Percentiles rank a stretch among this genome's conserved stretches.
Conservation (phyloP, 768 basidiomycete genomes). For the Termitomyces sp. region DNA sequence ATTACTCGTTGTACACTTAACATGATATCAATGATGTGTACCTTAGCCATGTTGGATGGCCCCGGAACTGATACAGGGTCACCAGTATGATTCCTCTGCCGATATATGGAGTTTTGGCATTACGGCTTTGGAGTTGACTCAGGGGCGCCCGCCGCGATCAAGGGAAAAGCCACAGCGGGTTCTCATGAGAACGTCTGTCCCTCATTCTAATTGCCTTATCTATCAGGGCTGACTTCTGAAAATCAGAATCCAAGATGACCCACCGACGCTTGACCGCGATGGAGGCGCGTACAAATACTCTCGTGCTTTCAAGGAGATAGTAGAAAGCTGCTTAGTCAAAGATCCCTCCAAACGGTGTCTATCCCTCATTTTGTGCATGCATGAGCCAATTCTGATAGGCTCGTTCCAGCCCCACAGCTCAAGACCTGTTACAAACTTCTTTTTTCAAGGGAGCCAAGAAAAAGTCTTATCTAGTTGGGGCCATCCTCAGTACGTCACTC, state of each 20-base stretch:
- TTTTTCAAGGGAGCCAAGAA: slow-evolving; percentile 84
- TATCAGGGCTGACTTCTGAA: neutral
- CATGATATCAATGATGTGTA: neutral
- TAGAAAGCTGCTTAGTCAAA: slow-evolving; percentile 80
- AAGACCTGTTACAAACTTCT: slow-evolving; percentile 67
- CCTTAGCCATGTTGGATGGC: slow-evolving; percentile 93
- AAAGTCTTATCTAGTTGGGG: slow-evolving; percentile 71
- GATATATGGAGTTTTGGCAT: slow-evolving; percentile 98
- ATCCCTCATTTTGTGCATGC: neutral
- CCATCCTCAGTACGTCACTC: slow-evolving; percentile 57
- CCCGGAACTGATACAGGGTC: slow-evolving; percentile 86
- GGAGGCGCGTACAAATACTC: slow-evolving; percentile 75
- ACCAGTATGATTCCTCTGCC: slow-evolving; percentile 79
- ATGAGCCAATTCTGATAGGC: neutral
- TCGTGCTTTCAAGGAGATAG: slow-evolving; percentile 76
- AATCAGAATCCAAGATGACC: slow-evolving; percentile 65
- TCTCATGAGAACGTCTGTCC: slow-evolving; percentile 64
- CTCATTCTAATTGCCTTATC: neutral
- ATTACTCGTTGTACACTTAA: neutral
- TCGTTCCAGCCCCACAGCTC: slow-evolving; percentile 64
- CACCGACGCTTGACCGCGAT: slow-evolving; percentile 75
- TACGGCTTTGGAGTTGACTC: slow-evolving; percentile 86
- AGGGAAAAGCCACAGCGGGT: slow-evolving; percentile 72
- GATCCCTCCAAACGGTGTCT: slow-evolving; percentile 73
- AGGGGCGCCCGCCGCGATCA: slow-evolving; percentile 84